phyloP scores from a whole-genome alignment of 805 yeast genomes.

The Zygotorulaspora danielsina region DNA sequence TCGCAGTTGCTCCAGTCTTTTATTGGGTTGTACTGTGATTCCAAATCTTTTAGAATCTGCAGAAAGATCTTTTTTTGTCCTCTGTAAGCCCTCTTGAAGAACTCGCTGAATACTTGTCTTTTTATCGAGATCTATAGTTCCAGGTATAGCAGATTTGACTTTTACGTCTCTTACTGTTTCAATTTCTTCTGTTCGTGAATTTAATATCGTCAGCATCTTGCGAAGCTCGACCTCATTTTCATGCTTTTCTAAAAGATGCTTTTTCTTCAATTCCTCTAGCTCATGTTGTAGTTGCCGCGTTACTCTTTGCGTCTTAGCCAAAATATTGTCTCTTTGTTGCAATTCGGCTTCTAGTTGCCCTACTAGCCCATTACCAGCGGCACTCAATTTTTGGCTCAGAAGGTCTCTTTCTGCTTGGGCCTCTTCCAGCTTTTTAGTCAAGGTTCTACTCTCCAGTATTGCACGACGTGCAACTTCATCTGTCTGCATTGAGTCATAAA shows the following conservation, averaged over 20 bases:
- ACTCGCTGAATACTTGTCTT: constrained; percentile 29
- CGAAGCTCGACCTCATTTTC: constrained; percentile 74
- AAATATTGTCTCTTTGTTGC: constrained; percentile 62
- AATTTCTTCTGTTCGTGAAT: constrained; percentile 40
- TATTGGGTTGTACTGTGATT: constrained; percentile 62
- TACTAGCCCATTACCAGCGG: constrained; percentile 82
- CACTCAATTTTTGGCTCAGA: constrained; percentile 57
- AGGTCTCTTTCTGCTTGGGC: constrained; percentile 54
- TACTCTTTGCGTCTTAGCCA: constrained; percentile 59
- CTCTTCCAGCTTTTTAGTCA: constrained; percentile 48
- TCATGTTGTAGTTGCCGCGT: constrained; percentile 61
- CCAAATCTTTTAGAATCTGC: constrained; percentile 39
- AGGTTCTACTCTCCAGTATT: constrained; percentile 52
- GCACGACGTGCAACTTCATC: constrained; percentile 88
- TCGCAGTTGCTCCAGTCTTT: constrained; percentile 66
- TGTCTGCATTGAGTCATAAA: constrained; percentile 72
- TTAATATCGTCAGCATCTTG: constrained; percentile 61
- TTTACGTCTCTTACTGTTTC: constrained; percentile 8
- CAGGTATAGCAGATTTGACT: constrained; percentile 8
- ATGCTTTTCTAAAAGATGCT: constrained; percentile 58
- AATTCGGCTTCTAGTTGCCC: constrained; percentile 62
- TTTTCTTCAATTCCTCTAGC: constrained; percentile 62
- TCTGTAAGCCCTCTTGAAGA: constrained; percentile 35
- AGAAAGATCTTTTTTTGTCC: constrained; percentile 39
- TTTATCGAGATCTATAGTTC: constrained; percentile 27